Evolutionary conservation across 306 rosid genomes (phyloP).

Genomic region (Cicer chorassanicum): DNA sequence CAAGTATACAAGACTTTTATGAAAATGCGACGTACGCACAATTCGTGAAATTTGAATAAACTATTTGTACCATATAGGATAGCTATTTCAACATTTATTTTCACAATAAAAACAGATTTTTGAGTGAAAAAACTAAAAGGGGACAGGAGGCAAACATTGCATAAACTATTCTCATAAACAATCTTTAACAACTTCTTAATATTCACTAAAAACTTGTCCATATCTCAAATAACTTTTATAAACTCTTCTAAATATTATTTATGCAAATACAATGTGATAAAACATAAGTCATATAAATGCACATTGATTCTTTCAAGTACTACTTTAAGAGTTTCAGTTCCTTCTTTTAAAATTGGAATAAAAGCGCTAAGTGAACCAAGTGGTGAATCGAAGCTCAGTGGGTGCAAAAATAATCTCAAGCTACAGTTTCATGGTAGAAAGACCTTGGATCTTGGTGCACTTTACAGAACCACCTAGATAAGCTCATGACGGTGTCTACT

Average conservation of each 20-base stretch:
- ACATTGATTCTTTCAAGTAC: too few species aligned
- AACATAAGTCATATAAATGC: too few species aligned
- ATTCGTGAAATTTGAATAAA: too few species aligned
- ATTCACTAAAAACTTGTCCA: not conserved
- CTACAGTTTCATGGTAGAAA: constrained; percentile 9
- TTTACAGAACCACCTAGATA: constrained; percentile 32
- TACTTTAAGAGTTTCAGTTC: too few species aligned
- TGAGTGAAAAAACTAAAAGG: not conserved
- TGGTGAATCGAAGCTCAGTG: not conserved
- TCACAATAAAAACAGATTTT: too few species aligned
- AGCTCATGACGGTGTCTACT: constrained; percentile 35
- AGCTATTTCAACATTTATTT: too few species aligned
- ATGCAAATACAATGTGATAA: too few species aligned
- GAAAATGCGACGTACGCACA: too few species aligned
- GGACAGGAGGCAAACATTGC: not conserved
- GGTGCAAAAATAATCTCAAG: constrained; percentile 7
- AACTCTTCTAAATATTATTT: too few species aligned
- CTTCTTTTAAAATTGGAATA: not conserved
- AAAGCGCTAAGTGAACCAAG: constrained; percentile 18
- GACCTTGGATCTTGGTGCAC: constrained; percentile 17
- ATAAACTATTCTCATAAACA: too few species aligned
- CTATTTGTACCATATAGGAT: not conserved
- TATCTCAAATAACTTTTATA: not conserved
- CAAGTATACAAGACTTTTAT: too few species aligned
- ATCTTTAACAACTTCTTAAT: too few species aligned